Percentiles rank a stretch among this genome's conserved stretches.
Evolutionary conservation across 306 rosid genomes (phyloP).

Genomic region (Potentilla sterilis): DNA sequence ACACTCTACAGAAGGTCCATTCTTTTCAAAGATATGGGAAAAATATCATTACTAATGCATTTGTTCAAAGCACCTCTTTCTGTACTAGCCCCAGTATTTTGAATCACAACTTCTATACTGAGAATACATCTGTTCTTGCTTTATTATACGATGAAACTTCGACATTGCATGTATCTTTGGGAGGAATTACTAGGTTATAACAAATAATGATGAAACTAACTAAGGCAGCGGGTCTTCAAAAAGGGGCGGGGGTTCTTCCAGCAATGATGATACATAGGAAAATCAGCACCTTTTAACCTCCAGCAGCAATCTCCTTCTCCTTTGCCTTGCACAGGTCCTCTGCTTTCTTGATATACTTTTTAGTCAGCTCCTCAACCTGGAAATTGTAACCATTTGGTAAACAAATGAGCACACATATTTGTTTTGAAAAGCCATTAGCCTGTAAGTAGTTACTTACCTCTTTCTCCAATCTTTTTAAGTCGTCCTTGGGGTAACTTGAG

Average conservation of each 20-base stretch:
- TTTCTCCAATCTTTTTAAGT: conserved; percentile 84
- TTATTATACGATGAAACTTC: neutral
- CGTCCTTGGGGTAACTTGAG: conserved; percentile 77
- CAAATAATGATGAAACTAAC: neutral
- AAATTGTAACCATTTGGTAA: conserved; percentile 21
- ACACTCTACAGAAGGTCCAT: neutral
- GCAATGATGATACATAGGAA: neutral
- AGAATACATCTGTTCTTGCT: neutral
- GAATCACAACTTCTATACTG: neutral
- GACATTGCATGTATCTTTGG: neutral
- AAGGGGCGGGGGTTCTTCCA: neutral
- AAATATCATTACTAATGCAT: too few species aligned
- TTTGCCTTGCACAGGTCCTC: conserved; percentile 83
- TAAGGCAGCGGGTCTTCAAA: too few species aligned
- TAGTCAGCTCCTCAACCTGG: conserved; percentile 86
- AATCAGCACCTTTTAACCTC: conserved; percentile 36
- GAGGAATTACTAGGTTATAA: neutral
- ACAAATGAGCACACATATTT: conserved; percentile 14
- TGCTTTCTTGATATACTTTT: conserved; percentile 68
- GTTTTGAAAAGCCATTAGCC: neutral
- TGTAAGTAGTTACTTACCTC: conserved; percentile 53
- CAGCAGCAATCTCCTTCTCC: conserved; percentile 72
- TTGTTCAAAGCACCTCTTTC: neutral
- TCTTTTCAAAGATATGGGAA: neutral
- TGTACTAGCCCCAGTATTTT: neutral